Evolutionary conservation across 202 grass and related monocot species (phyloP).

Genomic region (Digitaria exilis): DNA sequence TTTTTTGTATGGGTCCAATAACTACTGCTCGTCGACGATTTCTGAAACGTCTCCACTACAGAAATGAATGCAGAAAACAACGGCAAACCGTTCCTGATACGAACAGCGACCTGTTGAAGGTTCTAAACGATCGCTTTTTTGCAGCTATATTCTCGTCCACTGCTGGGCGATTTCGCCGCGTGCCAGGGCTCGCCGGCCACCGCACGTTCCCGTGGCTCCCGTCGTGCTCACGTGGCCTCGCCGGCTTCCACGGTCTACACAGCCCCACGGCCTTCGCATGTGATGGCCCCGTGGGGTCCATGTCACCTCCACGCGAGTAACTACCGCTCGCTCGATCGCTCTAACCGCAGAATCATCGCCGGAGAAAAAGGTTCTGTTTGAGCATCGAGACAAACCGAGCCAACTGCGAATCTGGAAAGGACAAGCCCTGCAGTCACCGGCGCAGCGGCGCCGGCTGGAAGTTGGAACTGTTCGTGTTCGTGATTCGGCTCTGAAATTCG

Average conservation of each 20-base stretch:
- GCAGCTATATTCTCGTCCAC: not conserved
- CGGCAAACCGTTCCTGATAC: not conserved
- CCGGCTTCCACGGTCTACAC: not conserved
- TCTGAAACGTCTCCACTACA: not conserved
- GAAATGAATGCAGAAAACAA: not conserved
- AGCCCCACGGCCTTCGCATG: not conserved
- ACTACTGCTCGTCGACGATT: not conserved
- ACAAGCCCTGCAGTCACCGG: not conserved
- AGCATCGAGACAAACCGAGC: not conserved
- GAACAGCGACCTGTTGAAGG: not conserved
- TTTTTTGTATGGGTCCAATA: not conserved
- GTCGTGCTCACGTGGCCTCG: constrained; percentile 33
- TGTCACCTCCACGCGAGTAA: constrained; percentile 25
- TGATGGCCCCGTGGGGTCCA: constrained; percentile 32
- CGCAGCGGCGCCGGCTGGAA: not conserved
- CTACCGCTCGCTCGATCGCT: not conserved
- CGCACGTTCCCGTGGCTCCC: constrained; percentile 11
- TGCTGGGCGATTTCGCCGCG: not conserved
- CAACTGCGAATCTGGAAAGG: not conserved
- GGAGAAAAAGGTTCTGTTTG: not conserved
- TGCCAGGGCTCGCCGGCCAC: not conserved
- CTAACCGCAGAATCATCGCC: constrained; percentile 1
- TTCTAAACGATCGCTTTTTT: not conserved
- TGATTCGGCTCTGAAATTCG: not conserved
- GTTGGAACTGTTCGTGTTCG: not conserved